phyloP scores from a whole-genome alignment of 2,329 filamentous ascomycete species.

The Exophiala mesophila region DNA sequence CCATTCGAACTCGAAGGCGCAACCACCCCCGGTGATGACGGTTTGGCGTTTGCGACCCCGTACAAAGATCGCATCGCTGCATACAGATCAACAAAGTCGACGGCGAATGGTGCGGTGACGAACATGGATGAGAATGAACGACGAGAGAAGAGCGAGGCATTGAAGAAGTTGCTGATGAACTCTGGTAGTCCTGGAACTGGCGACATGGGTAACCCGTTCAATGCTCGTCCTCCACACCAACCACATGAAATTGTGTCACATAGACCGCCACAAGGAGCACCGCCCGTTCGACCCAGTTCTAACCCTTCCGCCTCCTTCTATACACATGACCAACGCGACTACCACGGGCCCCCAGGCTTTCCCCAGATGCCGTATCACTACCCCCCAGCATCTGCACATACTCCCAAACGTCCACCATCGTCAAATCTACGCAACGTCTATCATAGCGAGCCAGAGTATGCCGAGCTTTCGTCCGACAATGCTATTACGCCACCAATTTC shows the following conservation, averaged over 20 bases:
- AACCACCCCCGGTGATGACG: conserved; percentile 41
- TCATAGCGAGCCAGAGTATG: conserved; percentile 20
- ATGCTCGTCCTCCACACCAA: conserved; percentile 20
- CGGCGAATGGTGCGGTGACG: conserved; percentile 27
- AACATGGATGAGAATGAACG: conserved; percentile 36
- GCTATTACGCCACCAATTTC: conserved; percentile 20
- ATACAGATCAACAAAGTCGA: conserved; percentile 35
- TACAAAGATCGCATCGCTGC: conserved; percentile 45
- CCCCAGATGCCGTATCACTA: conserved; percentile 11
- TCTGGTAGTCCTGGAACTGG: conserved; percentile 23
- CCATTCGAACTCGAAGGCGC: conserved; percentile 63
- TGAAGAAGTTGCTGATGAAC: conserved; percentile 44
- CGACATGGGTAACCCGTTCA: conserved; percentile 30
- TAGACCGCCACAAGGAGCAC: conserved; percentile 4
- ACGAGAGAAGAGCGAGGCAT: conserved; percentile 40
- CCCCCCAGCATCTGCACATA: conserved; percentile 9
- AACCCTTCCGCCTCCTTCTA: conserved; percentile 14
- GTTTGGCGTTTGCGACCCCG: conserved; percentile 62
- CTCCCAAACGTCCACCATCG: conserved; percentile 18
- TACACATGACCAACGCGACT: conserved; percentile 9
- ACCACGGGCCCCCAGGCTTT: conserved; percentile 6
- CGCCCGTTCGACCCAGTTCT: conserved; percentile 9
- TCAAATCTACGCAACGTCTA: conserved; percentile 22
- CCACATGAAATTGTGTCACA: background rate
- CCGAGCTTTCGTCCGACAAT: conserved; percentile 22